Conservation (phyloP, 2,329 filamentous ascomycete genomes). For the Aspergillus sp. region DNA sequence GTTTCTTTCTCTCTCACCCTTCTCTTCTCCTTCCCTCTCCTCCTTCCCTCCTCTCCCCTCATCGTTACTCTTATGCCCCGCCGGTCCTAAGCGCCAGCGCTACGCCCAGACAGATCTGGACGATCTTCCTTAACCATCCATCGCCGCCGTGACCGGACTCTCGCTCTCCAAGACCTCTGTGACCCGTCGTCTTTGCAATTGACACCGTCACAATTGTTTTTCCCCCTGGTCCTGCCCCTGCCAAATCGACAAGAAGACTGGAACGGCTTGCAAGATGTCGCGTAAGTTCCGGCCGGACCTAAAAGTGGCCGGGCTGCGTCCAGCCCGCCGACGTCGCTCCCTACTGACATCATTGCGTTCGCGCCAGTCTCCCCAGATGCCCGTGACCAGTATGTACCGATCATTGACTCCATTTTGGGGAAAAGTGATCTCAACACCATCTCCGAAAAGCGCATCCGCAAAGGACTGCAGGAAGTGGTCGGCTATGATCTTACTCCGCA, state of each 20-base stretch:
- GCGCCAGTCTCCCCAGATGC: constrained; percentile 49
- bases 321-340: constrained; percentile 18
- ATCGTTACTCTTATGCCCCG: constrained; percentile 30
- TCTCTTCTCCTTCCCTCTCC: constrained; percentile 5
- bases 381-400: constrained; percentile 53
- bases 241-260: constrained; percentile 4
- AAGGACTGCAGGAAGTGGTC: constrained; percentile 60
- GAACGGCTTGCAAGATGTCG: constrained; percentile 33
- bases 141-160: constrained; percentile 9
- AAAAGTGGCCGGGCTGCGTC: constrained; percentile 21
- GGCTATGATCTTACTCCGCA: constrained; percentile 61
- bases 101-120: constrained; percentile 22
- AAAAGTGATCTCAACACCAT: constrained; percentile 63
- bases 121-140: constrained; percentile 15
- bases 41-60: constrained; percentile 7
- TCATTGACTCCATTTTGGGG: constrained; percentile 64
- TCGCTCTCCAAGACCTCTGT: constrained; percentile 2
- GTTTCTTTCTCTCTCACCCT: constrained; percentile 7
- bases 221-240: background rate
- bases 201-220: constrained; percentile 9
- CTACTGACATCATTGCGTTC: constrained; percentile 22
- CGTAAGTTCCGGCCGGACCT: constrained; percentile 31
- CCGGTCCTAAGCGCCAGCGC: constrained; percentile 41
- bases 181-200: constrained; percentile 5
- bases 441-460: constrained; percentile 65